Evolutionary conservation across 805 yeast genomes (phyloP).

Genomic region (Ogataea trehaloabstinens): DNA sequence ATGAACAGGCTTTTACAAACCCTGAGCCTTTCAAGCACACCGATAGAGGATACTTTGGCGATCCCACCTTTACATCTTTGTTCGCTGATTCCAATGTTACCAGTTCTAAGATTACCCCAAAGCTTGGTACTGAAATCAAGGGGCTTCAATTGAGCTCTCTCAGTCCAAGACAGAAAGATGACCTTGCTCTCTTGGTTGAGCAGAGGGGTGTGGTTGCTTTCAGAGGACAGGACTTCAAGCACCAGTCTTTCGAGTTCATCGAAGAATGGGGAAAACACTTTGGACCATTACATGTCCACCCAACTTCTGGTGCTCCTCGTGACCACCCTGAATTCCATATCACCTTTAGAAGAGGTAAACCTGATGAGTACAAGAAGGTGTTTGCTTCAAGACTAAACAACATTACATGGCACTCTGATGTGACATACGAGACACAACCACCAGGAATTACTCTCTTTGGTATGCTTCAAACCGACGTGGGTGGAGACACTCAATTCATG

Average conservation of each 20-base stretch:
- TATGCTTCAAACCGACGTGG: constrained; percentile 51
- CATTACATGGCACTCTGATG: constrained; percentile 69
- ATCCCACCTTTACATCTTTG: constrained; percentile 51
- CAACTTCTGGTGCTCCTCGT: constrained; percentile 69
- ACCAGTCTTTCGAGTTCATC: constrained; percentile 46
- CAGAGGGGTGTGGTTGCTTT: constrained; percentile 68
- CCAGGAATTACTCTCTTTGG: constrained; percentile 69
- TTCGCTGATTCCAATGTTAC: constrained; percentile 32
- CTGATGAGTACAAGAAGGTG: constrained; percentile 36
- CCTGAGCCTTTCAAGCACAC: constrained; percentile 50
- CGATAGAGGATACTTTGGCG: constrained; percentile 71
- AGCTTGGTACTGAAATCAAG: constrained; percentile 61
- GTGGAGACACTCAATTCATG: constrained; percentile 83
- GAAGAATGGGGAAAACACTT: constrained; percentile 58
- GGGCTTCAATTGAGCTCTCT: constrained; percentile 61
- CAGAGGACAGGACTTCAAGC: constrained; percentile 63
- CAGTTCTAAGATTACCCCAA: constrained; percentile 55
- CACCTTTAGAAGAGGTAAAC: constrained; percentile 50
- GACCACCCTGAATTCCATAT: constrained; percentile 59
- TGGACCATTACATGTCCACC: constrained; percentile 72
- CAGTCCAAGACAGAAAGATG: constrained; percentile 56
- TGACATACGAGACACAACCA: constrained; percentile 69
- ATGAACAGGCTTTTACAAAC: constrained; percentile 37
- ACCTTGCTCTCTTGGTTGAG: constrained; percentile 65
- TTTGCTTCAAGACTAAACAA: constrained; percentile 37